A percentile compares a stretch with the other conserved stretches of the same genome.
These are phyloP conservation scores for Candida pseudocylindracea DNA, from an alignment of 1,139 yeast genomes.

Conservation along the genomic window DNA sequence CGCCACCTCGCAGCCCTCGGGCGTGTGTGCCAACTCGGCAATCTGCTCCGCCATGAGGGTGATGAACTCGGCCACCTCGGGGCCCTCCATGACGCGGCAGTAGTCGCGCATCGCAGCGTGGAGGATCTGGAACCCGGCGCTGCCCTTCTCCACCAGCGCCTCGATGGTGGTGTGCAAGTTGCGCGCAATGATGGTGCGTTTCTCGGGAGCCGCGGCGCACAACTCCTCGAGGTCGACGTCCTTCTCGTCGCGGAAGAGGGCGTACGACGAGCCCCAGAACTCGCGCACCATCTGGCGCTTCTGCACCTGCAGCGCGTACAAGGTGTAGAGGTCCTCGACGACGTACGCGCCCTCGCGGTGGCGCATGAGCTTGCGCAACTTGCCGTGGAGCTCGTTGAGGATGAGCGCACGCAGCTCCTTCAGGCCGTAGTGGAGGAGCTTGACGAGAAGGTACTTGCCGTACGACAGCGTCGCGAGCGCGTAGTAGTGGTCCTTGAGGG, in stretches of 20 bases:
- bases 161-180: conserved; percentile 69
- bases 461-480: conserved; percentile 79
- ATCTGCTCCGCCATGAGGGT: conserved; percentile 72
- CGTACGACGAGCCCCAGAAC: conserved; percentile 95
- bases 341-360: conserved; percentile 99
- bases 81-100: conserved; percentile 39
- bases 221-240: conserved; percentile 44
- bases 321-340: conserved; percentile 77
- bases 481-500: conserved; percentile 59
- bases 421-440: conserved; percentile 80
- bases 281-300: conserved; percentile 82
- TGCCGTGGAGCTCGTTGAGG: conserved; percentile 74
- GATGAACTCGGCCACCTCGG: conserved; percentile 60
- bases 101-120: conserved; percentile 95
- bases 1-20: conserved; percentile 87
- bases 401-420: conserved; percentile 56
- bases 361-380: conserved; percentile 77
- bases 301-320: conserved; percentile 70
- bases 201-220: conserved; percentile 53
- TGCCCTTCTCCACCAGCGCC: conserved; percentile 86
- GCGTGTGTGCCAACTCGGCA: conserved; percentile 89
- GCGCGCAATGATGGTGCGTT: conserved; percentile 51
- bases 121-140: conserved; percentile 86
- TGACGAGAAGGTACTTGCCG: conserved; percentile 79
- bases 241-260: conserved; percentile 60